Conservation (phyloP, 768 basidiomycete genomes). For the Lentinula edodes region DNA sequence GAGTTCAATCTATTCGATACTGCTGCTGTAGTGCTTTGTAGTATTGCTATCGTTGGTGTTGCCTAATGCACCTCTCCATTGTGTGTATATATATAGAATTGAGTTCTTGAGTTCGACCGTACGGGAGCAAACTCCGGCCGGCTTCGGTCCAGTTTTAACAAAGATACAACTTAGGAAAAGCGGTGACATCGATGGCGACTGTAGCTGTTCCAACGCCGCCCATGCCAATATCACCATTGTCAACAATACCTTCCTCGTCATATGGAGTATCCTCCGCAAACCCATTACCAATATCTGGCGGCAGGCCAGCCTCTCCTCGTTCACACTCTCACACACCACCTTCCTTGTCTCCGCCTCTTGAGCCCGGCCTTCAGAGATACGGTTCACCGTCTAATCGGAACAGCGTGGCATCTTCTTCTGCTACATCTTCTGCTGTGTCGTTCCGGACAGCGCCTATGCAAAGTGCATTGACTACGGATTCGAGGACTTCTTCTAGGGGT, state of each 20-base stretch:
- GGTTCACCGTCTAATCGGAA: slow-evolving; percentile 16
- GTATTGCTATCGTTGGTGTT: no score
- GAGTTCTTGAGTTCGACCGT: no score
- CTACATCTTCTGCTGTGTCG: slow-evolving; percentile 26
- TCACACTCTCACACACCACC: neutral
- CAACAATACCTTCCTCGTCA: neutral
- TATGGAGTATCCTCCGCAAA: neutral
- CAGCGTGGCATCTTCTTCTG: slow-evolving; percentile 25
- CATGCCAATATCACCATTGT: neutral
- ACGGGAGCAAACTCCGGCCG: neutral
- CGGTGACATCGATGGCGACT: slow-evolving; percentile 1
- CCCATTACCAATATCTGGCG: neutral
- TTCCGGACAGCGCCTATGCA: slow-evolving; percentile 27
- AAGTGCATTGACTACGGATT: slow-evolving; percentile 13
- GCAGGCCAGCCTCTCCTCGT: neutral
- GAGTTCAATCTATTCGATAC: no score
- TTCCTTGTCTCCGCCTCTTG: slow-evolving; percentile 20
- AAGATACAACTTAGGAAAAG: neutral
- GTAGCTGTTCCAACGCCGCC: neutral
- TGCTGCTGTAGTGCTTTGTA: no score
- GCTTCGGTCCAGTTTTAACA: neutral
- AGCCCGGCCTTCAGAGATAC: slow-evolving; percentile 14
- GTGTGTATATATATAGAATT: no score
- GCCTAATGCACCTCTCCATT: no score
- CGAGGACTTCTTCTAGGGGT: slow-evolving; percentile 17